These are phyloP conservation scores for Pestalotiopsis sp. DNA, from an alignment of 2,329 filamentous ascomycete genomes.

Conservation along the genomic window DNA sequence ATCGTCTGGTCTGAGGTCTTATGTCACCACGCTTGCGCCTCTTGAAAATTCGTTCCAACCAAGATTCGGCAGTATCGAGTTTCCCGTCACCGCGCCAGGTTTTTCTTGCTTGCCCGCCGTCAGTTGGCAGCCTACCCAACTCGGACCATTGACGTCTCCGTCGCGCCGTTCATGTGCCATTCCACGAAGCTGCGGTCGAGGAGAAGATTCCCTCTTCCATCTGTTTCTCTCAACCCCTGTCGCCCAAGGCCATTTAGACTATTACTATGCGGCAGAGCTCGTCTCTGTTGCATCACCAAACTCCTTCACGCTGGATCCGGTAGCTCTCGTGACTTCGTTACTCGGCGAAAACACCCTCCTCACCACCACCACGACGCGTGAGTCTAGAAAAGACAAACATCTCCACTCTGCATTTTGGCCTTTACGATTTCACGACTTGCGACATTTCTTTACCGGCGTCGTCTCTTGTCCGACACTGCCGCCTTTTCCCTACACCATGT, in stretches of 20 bases:
- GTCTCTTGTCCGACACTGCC: conserved; percentile 58
- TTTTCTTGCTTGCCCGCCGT: not conserved
- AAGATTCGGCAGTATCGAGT: not conserved
- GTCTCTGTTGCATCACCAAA: conserved; percentile 53
- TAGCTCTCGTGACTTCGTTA: conserved; percentile 40
- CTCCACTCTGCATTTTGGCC: conserved; percentile 48
- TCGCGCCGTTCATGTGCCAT: conserved; percentile 1
- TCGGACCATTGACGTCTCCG: not conserved
- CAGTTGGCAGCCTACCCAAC: not conserved
- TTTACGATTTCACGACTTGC: conserved; percentile 46
- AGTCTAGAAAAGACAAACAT: conserved; percentile 53
- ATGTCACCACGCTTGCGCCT: conserved; percentile 7
- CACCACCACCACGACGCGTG: conserved; percentile 31
- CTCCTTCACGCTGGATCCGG: conserved; percentile 57
- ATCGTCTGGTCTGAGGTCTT: not conserved
- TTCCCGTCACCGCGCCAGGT: not conserved
- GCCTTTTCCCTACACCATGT: conserved; percentile 57
- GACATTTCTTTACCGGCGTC: conserved; percentile 55
- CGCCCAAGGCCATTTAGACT: not conserved
- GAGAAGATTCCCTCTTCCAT: not conserved
- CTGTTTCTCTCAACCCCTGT: conserved; percentile 6
- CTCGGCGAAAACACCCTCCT: conserved; percentile 29
- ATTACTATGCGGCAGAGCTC: conserved; percentile 56
- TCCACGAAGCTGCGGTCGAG: not conserved
- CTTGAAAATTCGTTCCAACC: conserved; percentile 3